phyloP scores from a whole-genome alignment of 1,284 basidiomycete species.

The Pseudozyma tsukubaensis region DNA sequence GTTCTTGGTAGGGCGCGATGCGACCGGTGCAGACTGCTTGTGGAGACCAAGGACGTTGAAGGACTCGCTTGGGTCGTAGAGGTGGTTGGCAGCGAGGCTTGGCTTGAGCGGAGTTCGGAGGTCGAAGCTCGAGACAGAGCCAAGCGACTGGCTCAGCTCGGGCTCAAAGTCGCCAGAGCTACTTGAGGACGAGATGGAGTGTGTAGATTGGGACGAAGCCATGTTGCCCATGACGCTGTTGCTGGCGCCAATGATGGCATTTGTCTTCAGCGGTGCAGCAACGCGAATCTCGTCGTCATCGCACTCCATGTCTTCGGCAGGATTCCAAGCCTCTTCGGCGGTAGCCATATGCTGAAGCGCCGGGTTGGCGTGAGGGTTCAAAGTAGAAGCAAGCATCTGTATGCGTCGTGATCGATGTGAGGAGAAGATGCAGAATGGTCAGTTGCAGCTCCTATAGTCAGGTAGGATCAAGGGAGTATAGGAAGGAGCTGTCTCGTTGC shows the following conservation, averaged over 20 bases:
- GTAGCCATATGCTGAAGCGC: constrained; percentile 24
- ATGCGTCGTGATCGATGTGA: neutral
- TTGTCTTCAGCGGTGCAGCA: constrained; percentile 15
- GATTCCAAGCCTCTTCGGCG: constrained; percentile 30
- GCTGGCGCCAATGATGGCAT: constrained; percentile 1
- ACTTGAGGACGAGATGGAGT: constrained; percentile 49
- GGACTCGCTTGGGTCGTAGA: constrained; percentile 32
- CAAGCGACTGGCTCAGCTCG: constrained; percentile 55
- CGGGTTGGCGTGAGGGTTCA: constrained; percentile 14
- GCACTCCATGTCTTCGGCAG: constrained; percentile 50
- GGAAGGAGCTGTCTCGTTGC: neutral
- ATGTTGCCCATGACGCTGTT: constrained; percentile 36
- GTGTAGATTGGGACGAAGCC: constrained; percentile 38
- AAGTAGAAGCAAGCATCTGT: constrained; percentile 36
- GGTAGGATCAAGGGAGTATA: neutral
- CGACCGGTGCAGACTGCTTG: constrained; percentile 18
- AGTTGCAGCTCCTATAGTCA: constrained; percentile 7
- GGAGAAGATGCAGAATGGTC: neutral
- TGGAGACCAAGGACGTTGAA: constrained; percentile 37
- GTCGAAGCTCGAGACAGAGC: constrained; percentile 56
- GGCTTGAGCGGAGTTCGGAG: constrained; percentile 56
- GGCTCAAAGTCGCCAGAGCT: constrained; percentile 45
- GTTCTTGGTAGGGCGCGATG: constrained; percentile 29
- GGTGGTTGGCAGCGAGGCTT: constrained; percentile 35
- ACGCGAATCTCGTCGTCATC: constrained; percentile 30